Evolutionary conservation across 768 basidiomycete species (phyloP).

Genomic region (Pleurotus sapidus): DNA sequence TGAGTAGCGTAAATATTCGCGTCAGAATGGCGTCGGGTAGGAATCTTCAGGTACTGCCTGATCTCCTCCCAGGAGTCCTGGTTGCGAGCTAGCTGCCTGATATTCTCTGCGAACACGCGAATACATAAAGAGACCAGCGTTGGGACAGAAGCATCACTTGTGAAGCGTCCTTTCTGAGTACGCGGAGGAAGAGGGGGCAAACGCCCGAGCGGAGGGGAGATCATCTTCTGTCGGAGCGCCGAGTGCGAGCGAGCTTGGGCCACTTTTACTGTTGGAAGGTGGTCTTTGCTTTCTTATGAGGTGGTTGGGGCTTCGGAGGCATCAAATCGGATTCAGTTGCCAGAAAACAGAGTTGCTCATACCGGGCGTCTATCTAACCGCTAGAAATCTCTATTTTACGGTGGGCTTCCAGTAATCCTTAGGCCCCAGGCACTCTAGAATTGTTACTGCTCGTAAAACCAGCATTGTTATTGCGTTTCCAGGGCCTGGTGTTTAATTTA

Average conservation of each 20-base stretch:
- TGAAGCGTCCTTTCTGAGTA: slow-evolving; percentile 43
- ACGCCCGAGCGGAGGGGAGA: slow-evolving; percentile 24
- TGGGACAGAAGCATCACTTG: slow-evolving; percentile 28
- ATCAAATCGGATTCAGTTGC: not conserved
- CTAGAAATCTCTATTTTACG: too few species aligned
- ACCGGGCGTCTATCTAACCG: too few species aligned
- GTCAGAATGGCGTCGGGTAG: slow-evolving; percentile 53
- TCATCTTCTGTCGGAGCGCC: slow-evolving; percentile 48
- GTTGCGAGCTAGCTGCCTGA: slow-evolving; percentile 33
- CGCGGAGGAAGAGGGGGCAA: slow-evolving; percentile 47
- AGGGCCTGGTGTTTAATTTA: too few species aligned
- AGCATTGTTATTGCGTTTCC: too few species aligned
- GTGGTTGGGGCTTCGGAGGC: not conserved
- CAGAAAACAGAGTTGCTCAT: not conserved
- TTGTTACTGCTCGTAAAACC: too few species aligned
- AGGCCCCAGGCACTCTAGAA: too few species aligned
- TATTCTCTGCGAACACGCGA: slow-evolving; percentile 46
- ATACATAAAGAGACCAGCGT: slow-evolving; percentile 48
- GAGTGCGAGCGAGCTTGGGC: slow-evolving; percentile 19
- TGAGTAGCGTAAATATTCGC: slow-evolving; percentile 49
- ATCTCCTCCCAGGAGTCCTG: slow-evolving; percentile 37
- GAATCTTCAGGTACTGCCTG: slow-evolving; percentile 33
- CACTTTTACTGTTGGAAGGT: not conserved
- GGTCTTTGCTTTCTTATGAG: slow-evolving; percentile 5
- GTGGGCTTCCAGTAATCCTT: too few species aligned